Base-by-base conservation (phyloP, 2,329 filamentous ascomycete species). In the Pseudopyricularia javanii region DNA sequence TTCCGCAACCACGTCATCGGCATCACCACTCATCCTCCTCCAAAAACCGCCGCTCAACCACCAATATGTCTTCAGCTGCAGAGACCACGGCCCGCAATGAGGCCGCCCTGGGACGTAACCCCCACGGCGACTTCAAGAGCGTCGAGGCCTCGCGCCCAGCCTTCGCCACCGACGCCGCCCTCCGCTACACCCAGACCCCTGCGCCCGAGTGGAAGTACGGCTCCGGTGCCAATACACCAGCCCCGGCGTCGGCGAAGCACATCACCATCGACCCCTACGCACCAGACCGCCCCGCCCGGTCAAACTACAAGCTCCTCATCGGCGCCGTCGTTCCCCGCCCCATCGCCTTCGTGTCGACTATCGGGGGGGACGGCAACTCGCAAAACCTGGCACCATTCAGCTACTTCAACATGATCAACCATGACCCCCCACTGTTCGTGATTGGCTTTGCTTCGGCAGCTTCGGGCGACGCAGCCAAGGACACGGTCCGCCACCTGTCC, bases 291-390 rank as follows among this genome's bases (percentile, higher is more conserved):
- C 76, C 82, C 0, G 69, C 80, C 0, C 70, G 73, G 1, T 82
- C 79, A 70, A 96, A 96, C 75, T 96, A 97, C 78, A 95, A 95
- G 70, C 79, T 96, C 14, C 74, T 96, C 56, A 95, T 96, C 67
- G 87, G 82, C 17, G 82, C 81, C 57, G 80, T 96, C 59, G 78
- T 90, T 15, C 91, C 91, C 1, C 80, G 91, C 12, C 91, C 91
- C 12, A 85, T 96, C 63, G 80, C 78, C 51, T 79, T 84, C 64
- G 63, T 83, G 32, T 79, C 75, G 55, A 80, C 80, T 9, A 64
- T 68, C 52, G 72, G 73, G 22, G 60, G 67, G 3, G 85, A 90
- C 61, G 88, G 86, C 22, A 28, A 6, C 37, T 47, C 51, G 40
- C 80, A 79, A 15, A 97, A 96, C 68, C 75, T 96, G 2, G 88